Percentiles rank a stretch among this genome's conserved stretches.
These are phyloP conservation scores for Chrysochromulina parva DNA, from an alignment of 78 protist genomes.

Conservation along the genomic window DNA sequence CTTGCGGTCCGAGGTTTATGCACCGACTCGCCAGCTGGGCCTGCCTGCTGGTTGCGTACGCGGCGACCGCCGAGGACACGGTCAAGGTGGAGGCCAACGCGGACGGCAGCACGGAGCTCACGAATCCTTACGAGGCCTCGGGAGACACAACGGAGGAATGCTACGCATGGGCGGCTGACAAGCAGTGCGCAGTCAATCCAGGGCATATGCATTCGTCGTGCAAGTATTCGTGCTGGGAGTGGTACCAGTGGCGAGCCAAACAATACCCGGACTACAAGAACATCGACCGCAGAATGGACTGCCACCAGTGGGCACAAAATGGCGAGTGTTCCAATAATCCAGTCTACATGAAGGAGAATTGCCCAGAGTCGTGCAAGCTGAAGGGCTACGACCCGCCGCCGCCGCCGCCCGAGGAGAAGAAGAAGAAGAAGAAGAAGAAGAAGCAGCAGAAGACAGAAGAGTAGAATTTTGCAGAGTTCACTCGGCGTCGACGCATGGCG, in stretches of 20 bases:
- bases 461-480: no score
- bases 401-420: neutral
- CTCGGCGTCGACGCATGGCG: no score
- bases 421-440: neutral
- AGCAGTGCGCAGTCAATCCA: neutral
- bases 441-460: neutral
- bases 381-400: neutral
- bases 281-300: neutral
- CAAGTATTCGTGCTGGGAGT: conserved; percentile 8
- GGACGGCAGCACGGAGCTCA: no score
- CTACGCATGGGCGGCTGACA: neutral
- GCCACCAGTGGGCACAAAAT: neutral
- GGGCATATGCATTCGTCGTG: neutral
- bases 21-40: no score
- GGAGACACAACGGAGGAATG: neutral
- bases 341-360: neutral
- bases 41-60: no score
- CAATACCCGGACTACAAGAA: neutral
- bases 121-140: neutral
- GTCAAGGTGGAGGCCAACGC: no score
- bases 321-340: neutral
- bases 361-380: neutral
- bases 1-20: no score
- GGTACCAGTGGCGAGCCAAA: neutral
- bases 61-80: no score